A percentile compares a stretch with the other conserved stretches of the same genome.
phyloP scores from a whole-genome alignment of 352 stramenopile species.

The Pythium dissimile region DNA sequence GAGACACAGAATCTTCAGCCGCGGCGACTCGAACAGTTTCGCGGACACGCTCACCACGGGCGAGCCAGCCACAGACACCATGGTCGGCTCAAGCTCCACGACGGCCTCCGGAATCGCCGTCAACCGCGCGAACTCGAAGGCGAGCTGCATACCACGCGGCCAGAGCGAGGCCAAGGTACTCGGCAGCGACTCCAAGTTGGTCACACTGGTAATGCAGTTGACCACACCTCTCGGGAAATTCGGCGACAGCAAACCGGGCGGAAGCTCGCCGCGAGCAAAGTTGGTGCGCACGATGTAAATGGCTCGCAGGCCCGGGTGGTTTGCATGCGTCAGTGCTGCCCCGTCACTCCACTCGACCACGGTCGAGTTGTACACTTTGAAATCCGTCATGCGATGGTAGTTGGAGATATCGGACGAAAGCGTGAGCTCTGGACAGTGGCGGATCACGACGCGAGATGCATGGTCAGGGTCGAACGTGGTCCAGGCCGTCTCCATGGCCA shows the following conservation, averaged over 20 bases:
- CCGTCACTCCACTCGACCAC: background rate
- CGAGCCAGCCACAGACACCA: background rate
- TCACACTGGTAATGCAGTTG: slow-evolving; percentile 1
- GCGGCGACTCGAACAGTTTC: slow-evolving; percentile 5
- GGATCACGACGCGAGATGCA: slow-evolving; percentile 3
- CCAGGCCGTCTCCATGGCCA: background rate
- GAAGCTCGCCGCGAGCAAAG: background rate
- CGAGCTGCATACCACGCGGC: background rate
- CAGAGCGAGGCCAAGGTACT: background rate
- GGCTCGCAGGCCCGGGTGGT: background rate
- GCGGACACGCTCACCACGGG: background rate
- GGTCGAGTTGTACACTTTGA: slow-evolving; percentile 23
- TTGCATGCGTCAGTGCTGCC: background rate
- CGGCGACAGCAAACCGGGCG: background rate
- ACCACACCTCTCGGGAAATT: slow-evolving; percentile 4
- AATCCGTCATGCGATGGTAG: background rate
- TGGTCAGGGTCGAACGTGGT: background rate
- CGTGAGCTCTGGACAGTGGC: slow-evolving; percentile 4
- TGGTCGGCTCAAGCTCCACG: background rate
- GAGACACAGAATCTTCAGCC: background rate
- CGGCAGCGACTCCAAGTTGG: slow-evolving; percentile 10
- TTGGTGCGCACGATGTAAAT: background rate
- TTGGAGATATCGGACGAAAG: background rate
- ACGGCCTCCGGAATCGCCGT: slow-evolving; percentile 6
- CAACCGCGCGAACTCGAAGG: slow-evolving; percentile 12